A percentile compares a stretch with the other conserved stretches of the same genome.
phyloP scores from a whole-genome alignment of 148 eudicot genomes.

The Fallopia convolvulus region DNA sequence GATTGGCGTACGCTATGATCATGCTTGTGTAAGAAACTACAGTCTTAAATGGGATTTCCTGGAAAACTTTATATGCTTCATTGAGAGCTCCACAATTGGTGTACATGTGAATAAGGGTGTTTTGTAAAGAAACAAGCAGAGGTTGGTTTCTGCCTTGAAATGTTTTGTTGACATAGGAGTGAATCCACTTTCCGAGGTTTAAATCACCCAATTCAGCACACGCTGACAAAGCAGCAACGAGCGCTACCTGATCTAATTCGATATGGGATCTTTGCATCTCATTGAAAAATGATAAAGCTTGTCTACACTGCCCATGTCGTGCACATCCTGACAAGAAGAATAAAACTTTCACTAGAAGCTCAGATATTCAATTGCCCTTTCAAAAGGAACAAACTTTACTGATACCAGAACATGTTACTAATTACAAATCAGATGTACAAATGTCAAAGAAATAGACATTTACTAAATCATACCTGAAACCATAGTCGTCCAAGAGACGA shows the following conservation, averaged over 20 bases:
- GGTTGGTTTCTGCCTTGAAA: conserved; percentile 12
- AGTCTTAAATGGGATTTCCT: conserved; percentile 31
- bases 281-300: conserved; percentile 36
- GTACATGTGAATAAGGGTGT: conserved; percentile 64
- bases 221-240: conserved; percentile 45
- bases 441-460: background rate
- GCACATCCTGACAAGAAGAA: conserved; percentile 34
- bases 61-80: conserved; percentile 43
- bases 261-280: conserved; percentile 31
- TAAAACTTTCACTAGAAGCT: background rate
- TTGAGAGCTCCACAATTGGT: conserved; percentile 53
- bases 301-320: conserved; percentile 33
- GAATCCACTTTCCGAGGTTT: conserved; percentile 50
- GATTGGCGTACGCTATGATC: conserved; percentile 65
- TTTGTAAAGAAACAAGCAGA: conserved; percentile 27
- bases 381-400: background rate
- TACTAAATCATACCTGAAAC: conserved; percentile 14
- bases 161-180: conserved; percentile 25
- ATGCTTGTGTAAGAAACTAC: conserved; percentile 66
- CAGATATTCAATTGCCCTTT: background rate
- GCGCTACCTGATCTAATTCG: conserved; percentile 45
- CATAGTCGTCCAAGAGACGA: conserved; percentile 65
- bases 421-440: background rate
- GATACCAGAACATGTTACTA: background rate
- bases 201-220: conserved; percentile 65